phyloP scores from a whole-genome alignment of 352 stramenopile species.

The Pseudoperonospora humuli region DNA sequence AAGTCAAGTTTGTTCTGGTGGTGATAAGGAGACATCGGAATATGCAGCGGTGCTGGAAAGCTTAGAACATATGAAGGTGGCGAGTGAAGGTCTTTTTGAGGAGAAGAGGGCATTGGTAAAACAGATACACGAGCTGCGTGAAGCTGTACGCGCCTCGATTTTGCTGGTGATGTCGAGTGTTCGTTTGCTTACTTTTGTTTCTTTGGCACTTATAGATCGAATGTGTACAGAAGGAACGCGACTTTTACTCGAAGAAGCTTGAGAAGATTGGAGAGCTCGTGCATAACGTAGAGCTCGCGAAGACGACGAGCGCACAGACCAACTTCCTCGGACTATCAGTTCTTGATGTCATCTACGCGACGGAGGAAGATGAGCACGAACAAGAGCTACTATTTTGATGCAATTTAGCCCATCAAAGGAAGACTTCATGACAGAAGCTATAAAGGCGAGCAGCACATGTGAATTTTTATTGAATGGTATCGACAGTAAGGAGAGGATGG shows the following conservation, averaged over 20 bases:
- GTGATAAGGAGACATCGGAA: background rate
- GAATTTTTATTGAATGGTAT: too few relatives aligned
- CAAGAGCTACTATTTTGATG: background rate
- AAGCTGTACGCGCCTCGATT: background rate
- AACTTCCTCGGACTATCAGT: conserved; percentile 43
- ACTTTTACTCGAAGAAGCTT: conserved; percentile 99
- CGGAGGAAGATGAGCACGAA: conserved; percentile 30
- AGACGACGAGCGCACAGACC: conserved; percentile 19
- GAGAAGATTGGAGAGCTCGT: conserved; percentile 93
- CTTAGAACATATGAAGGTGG: conserved; percentile 3
- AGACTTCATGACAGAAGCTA: too few relatives aligned
- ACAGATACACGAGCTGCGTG: background rate
- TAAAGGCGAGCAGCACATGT: too few relatives aligned
- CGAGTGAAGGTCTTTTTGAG: background rate
- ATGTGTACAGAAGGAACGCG: conserved; percentile 83
- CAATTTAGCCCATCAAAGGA: too few relatives aligned
- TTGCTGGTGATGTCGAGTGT: background rate
- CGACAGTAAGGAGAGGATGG: too few relatives aligned
- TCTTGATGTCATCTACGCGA: conserved; percentile 73
- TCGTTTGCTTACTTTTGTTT: background rate
- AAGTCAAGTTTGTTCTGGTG: background rate
- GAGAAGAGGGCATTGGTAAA: background rate
- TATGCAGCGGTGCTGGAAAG: conserved; percentile 1
- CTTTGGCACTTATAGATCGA: conserved; percentile 35
- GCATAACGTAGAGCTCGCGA: conserved; percentile 39